Evolutionary conservation across 2,329 filamentous ascomycete species (phyloP).

Genomic region (Fusarium pseudograminearum): DNA sequence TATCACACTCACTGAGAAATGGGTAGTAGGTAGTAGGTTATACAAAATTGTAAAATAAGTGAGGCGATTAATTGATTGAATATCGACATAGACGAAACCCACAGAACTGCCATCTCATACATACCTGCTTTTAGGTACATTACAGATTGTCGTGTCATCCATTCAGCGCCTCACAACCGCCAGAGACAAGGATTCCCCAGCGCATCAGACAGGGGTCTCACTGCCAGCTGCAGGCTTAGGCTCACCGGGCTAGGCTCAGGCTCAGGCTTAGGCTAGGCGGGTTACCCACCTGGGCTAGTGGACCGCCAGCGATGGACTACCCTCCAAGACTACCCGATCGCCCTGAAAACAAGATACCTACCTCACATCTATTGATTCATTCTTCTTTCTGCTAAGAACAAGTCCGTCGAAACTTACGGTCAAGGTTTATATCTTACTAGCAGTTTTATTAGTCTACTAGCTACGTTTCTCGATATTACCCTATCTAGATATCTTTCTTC

Average conservation of each 20-base stretch:
- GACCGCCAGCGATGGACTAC: slow-evolving; percentile 2
- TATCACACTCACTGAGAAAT: not conserved
- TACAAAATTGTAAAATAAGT: not conserved
- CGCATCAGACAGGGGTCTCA: slow-evolving; percentile 12
- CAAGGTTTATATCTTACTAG: slow-evolving; percentile 12
- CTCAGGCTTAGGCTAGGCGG: not conserved
- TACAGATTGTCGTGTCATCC: slow-evolving; percentile 37
- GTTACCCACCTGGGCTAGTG: not conserved
- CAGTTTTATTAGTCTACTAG: not conserved
- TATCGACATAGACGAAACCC: not conserved
- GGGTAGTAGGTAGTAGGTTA: too few species aligned
- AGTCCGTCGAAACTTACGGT: slow-evolving; percentile 31
- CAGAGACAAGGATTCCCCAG: slow-evolving; percentile 49
- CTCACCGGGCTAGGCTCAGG: not conserved
- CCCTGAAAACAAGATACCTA: slow-evolving; percentile 24
- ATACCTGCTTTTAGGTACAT: not conserved
- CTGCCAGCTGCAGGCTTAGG: slow-evolving; percentile 5
- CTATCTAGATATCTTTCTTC: not conserved
- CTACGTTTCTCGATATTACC: slow-evolving; percentile 32
- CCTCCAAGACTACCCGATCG: slow-evolving; percentile 23
- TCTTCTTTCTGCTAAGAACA: not conserved
- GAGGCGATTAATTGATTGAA: slow-evolving; percentile 11
- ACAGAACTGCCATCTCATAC: slow-evolving; percentile 16
- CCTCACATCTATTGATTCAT: not conserved
- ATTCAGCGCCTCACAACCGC: slow-evolving; percentile 33